These are phyloP conservation scores for Adiantum capillusveneris DNA, from an alignment of 75 land plant species.

Conservation along the genomic window DNA sequence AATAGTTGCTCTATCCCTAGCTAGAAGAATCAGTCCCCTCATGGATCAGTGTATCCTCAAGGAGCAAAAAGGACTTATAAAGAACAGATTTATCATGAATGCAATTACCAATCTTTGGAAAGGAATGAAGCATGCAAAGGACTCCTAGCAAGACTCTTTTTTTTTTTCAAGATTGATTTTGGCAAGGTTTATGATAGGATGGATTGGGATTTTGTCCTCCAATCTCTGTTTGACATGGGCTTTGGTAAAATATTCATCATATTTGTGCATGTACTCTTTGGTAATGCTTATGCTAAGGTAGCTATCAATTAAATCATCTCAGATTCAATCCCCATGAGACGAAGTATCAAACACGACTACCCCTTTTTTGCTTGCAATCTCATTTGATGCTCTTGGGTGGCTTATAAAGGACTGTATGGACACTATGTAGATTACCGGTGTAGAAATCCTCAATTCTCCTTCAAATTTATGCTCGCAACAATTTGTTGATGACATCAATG, in stretches of 20 bases:
- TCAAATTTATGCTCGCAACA: background rate
- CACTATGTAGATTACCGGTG: background rate
- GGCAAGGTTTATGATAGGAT: background rate
- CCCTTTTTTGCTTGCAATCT: background rate
- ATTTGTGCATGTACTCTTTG: background rate
- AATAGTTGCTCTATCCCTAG: background rate
- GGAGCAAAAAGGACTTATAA: background rate
- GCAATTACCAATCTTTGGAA: background rate
- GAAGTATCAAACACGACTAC: background rate
- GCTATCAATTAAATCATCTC: background rate
- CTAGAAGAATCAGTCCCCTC: background rate
- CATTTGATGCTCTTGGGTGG: background rate
- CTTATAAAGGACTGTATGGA: background rate
- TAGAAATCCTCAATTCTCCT: background rate
- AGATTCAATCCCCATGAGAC: background rate
- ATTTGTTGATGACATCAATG: no score
- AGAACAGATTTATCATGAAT: background rate
- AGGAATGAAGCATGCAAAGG: background rate
- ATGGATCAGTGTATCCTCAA: background rate
- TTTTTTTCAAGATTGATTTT: conserved; percentile 1
- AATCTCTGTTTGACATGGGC: background rate
- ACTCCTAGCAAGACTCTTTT: background rate
- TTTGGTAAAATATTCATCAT: background rate
- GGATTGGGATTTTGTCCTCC: background rate
- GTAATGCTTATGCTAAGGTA: background rate